Evolutionary conservation across 768 basidiomycete species (phyloP).

Genomic region (Suillus cothurnatus): DNA sequence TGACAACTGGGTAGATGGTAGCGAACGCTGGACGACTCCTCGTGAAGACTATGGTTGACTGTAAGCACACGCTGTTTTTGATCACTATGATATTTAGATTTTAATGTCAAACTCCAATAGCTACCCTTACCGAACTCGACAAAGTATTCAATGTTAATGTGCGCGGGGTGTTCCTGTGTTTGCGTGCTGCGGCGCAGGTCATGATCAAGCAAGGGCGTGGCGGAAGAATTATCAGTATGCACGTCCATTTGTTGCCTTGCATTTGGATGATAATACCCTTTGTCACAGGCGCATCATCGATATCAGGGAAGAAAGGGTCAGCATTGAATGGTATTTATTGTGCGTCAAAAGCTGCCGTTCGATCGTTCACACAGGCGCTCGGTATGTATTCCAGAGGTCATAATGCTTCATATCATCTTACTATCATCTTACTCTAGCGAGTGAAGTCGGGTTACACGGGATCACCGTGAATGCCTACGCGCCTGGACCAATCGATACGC

Average conservation of each 20-base stretch:
- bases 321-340: constrained; percentile 1
- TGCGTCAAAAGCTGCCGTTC: constrained; percentile 10
- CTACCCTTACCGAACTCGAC: constrained; percentile 31
- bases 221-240: constrained; percentile 43
- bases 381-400: constrained; percentile 2
- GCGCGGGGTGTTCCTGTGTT: constrained; percentile 41
- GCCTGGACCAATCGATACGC: constrained; percentile 20
- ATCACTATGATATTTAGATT: not conserved
- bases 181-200: constrained; percentile 42
- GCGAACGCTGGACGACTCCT: constrained; percentile 7
- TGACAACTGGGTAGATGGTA: constrained; percentile 3
- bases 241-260: not conserved
- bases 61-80: not conserved
- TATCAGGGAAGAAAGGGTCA: constrained; percentile 37
- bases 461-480: constrained; percentile 28
- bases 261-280: not conserved
- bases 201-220: constrained; percentile 47
- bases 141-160: constrained; percentile 35
- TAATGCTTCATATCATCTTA: not conserved
- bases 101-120: not conserved
- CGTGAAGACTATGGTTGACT: not conserved
- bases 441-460: constrained; percentile 20
- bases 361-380: constrained; percentile 9
- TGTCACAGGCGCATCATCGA: constrained; percentile 34
- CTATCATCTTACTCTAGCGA: constrained; percentile 15